phyloP scores from a whole-genome alignment of 495 filamentous ascomycete genomes.

The Clavariopsis aquatica region DNA sequence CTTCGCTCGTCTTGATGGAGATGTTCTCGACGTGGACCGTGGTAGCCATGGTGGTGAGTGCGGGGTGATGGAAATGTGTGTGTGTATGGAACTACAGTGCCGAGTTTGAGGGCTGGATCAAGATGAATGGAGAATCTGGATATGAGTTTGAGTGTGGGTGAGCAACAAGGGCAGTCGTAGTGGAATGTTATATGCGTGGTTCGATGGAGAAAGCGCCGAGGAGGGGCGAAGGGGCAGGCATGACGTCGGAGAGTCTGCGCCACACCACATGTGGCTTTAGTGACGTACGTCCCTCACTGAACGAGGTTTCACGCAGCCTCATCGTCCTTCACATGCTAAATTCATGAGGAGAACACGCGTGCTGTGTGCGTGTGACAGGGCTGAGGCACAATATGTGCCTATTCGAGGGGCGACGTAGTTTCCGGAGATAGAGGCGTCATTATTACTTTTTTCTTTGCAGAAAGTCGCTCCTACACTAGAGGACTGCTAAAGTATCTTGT shows the following conservation, averaged over 20 bases:
- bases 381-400: neutral
- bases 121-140: neutral
- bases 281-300: neutral
- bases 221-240: constrained; percentile 17
- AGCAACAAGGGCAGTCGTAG: neutral
- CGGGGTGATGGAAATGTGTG: neutral
- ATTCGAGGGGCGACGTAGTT: neutral
- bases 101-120: neutral
- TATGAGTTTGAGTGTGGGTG: neutral
- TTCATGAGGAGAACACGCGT: neutral
- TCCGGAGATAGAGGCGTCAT: too few species aligned
- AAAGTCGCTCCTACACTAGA: neutral
- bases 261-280: constrained; percentile 14
- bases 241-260: constrained; percentile 6
- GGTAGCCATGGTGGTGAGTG: constrained; percentile 42
- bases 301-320: constrained; percentile 13
- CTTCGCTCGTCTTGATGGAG: constrained; percentile 72
- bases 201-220: neutral
- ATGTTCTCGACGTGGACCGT: constrained; percentile 75
- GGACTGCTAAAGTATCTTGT: neutral
- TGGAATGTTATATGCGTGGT: constrained; percentile 11
- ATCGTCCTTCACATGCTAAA: constrained; percentile 15
- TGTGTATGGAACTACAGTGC: neutral
- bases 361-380: neutral
- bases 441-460: too few species aligned